Evolutionary conservation across 805 yeast genomes (phyloP).

Genomic region (Wickerhamiella dianesei): DNA sequence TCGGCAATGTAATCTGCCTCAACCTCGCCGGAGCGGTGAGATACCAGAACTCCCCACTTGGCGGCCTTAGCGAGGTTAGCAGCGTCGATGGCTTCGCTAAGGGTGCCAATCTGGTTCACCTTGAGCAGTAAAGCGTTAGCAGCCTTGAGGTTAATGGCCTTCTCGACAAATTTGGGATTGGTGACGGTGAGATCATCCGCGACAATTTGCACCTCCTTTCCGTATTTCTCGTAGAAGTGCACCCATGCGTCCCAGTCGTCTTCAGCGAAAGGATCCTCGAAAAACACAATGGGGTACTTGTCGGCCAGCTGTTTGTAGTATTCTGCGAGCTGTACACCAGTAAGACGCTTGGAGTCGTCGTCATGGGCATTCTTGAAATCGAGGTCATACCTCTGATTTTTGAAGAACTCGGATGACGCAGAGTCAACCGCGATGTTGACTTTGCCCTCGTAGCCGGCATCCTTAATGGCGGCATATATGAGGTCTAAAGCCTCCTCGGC

Average conservation of each 20-base stretch:
- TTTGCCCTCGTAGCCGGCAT: slow-evolving; percentile 91
- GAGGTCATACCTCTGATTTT: slow-evolving; percentile 92
- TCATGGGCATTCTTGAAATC: slow-evolving; percentile 97
- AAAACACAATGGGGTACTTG: slow-evolving; percentile 94
- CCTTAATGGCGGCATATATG: slow-evolving; percentile 75
- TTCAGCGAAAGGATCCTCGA: slow-evolving; percentile 99
- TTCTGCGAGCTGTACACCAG: slow-evolving; percentile 76
- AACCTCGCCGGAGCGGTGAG: slow-evolving; percentile 99
- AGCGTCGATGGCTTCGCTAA: slow-evolving; percentile 92
- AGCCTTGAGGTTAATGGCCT: slow-evolving; percentile 92
- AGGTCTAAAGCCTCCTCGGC: slow-evolving; percentile 96
- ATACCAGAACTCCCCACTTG: slow-evolving; percentile 99
- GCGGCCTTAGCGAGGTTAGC: slow-evolving; percentile 91
- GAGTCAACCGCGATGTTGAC: slow-evolving; percentile 88
- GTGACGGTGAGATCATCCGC: slow-evolving; percentile 98
- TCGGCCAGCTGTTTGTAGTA: slow-evolving; percentile 66
- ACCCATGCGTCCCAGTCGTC: slow-evolving; percentile 99
- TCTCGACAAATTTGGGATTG: slow-evolving; percentile 87
- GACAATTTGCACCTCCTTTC: slow-evolving; percentile 66
- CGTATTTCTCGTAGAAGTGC: slow-evolving; percentile 50
- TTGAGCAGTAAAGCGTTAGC: slow-evolving; percentile 89
- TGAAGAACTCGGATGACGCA: slow-evolving; percentile 96
- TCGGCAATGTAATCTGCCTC: slow-evolving; percentile 98
- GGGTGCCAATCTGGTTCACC: slow-evolving; percentile 98
- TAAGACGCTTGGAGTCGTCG: slow-evolving; percentile 79